phyloP scores from a whole-genome alignment of 2,329 filamentous ascomycete genomes.

The Emergomyces pasteurianus region DNA sequence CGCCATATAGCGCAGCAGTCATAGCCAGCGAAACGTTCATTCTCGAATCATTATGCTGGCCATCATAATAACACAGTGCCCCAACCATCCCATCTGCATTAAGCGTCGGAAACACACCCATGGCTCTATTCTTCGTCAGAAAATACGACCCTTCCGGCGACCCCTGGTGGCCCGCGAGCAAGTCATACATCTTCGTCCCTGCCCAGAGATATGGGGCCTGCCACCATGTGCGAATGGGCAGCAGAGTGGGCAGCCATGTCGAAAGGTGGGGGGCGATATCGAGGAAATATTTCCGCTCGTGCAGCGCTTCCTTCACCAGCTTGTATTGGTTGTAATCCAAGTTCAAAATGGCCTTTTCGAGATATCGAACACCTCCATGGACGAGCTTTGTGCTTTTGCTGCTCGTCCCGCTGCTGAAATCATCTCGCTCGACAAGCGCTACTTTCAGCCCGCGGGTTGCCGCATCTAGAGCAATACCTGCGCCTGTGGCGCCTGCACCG shows the following conservation, averaged over 20 bases:
- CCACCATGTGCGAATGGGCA: conserved; percentile 60
- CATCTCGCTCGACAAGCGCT: conserved; percentile 58
- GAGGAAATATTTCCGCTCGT: conserved; percentile 60
- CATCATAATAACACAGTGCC: conserved; percentile 67
- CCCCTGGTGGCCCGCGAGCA: conserved; percentile 61
- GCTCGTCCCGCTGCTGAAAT: conserved; percentile 59
- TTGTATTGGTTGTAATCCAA: conserved; percentile 58
- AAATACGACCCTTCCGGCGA: conserved; percentile 64
- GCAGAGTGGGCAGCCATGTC: conserved; percentile 58
- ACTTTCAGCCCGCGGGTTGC: conserved; percentile 58
- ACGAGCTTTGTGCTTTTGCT: conserved; percentile 67
- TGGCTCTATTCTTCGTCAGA: conserved; percentile 61
- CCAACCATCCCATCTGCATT: conserved; percentile 60
- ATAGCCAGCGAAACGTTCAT: conserved; percentile 71
- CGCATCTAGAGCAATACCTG: conserved; percentile 61
- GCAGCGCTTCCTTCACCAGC: conserved; percentile 58
- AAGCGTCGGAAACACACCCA: conserved; percentile 67
- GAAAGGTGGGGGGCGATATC: conserved; percentile 61
- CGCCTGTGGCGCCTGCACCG: conserved; percentile 57
- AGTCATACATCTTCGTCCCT: conserved; percentile 58
- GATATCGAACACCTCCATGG: conserved; percentile 59
- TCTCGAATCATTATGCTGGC: conserved; percentile 65
- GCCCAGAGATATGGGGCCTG: conserved; percentile 52
- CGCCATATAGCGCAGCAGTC: conserved; percentile 63
- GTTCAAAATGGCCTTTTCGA: conserved; percentile 64